phyloP scores from a whole-genome alignment of 2,329 filamentous ascomycete species.

The Ceratocystis harringtonii region DNA sequence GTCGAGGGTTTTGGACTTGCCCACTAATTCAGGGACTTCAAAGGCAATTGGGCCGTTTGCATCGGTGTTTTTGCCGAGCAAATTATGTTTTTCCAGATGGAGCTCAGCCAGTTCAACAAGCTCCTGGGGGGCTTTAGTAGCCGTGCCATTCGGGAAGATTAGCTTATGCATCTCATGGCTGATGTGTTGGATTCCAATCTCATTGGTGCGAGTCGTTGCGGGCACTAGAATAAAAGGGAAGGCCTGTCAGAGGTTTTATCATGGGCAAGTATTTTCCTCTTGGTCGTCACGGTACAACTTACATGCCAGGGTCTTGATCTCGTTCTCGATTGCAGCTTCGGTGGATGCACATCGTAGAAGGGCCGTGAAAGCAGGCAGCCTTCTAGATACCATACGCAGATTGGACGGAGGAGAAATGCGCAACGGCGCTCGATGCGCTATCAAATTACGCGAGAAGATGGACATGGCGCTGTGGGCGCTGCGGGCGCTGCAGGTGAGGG shows the following conservation, averaged over 20 bases:
- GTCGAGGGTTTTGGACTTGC: constrained; percentile 52
- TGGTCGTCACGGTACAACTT: constrained; percentile 20
- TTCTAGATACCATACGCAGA: not conserved
- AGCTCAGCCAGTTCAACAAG: constrained; percentile 68
- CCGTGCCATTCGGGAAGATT: constrained; percentile 51
- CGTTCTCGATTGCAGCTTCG: constrained; percentile 9
- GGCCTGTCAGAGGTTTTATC: constrained; percentile 16
- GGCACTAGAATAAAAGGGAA: constrained; percentile 25
- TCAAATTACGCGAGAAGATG: not conserved
- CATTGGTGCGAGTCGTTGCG: constrained; percentile 61
- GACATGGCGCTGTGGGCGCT: not conserved
- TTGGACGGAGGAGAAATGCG: not conserved
- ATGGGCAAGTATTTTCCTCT: not conserved
- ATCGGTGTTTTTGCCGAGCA: constrained; percentile 82
- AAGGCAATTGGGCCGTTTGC: constrained; percentile 63
- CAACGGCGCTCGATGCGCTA: not conserved
- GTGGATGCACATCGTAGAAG: constrained; percentile 10
- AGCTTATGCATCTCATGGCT: constrained; percentile 71
- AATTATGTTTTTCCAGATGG: constrained; percentile 70
- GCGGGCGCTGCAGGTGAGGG: too few relatives aligned
- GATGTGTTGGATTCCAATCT: constrained; percentile 87
- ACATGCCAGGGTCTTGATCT: constrained; percentile 28
- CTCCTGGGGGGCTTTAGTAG: constrained; percentile 40
- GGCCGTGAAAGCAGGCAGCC: not conserved
- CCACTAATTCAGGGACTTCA: constrained; percentile 66